These are phyloP conservation scores for Isochrysis galbana DNA, from an alignment of 78 protist genomes.

Conservation along the genomic window DNA sequence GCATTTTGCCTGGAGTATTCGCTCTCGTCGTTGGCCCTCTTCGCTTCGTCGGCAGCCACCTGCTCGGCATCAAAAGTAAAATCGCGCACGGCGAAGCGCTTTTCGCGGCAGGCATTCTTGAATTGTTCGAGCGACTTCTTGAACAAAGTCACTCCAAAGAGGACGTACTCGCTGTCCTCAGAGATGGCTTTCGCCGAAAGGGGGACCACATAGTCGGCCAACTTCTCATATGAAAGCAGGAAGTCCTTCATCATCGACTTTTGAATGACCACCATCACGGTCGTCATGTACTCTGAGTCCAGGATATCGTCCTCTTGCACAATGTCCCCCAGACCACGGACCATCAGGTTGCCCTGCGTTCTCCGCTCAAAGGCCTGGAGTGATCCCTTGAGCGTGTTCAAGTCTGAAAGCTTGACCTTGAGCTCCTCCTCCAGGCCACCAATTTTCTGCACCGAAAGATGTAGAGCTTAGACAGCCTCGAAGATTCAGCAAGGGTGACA, in stretches of 20 bases:
- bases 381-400: background rate
- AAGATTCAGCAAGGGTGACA: too few relatives aligned
- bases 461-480: too few relatives aligned
- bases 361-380: background rate
- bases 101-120: constrained; percentile 66
- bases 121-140: constrained; percentile 64
- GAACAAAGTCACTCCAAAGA: constrained; percentile 69
- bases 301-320: constrained; percentile 27
- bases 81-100: constrained; percentile 54
- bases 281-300: constrained; percentile 69
- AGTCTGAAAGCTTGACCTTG: constrained; percentile 5
- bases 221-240: background rate
- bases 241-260: background rate
- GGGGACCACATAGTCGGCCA: background rate
- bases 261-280: constrained; percentile 73
- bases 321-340: constrained; percentile 10
- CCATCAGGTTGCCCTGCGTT: constrained; percentile 44
- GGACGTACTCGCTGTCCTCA: constrained; percentile 68
- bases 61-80: background rate
- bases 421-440: constrained; percentile 42
- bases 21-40: background rate
- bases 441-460: too few relatives aligned
- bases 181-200: constrained; percentile 22
- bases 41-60: constrained; percentile 25
- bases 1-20: constrained; percentile 25